A percentile compares a stretch with the other conserved stretches of the same genome.
phyloP scores from a whole-genome alignment of 1,284 basidiomycete species.

The Microbotryum scabiosae region DNA sequence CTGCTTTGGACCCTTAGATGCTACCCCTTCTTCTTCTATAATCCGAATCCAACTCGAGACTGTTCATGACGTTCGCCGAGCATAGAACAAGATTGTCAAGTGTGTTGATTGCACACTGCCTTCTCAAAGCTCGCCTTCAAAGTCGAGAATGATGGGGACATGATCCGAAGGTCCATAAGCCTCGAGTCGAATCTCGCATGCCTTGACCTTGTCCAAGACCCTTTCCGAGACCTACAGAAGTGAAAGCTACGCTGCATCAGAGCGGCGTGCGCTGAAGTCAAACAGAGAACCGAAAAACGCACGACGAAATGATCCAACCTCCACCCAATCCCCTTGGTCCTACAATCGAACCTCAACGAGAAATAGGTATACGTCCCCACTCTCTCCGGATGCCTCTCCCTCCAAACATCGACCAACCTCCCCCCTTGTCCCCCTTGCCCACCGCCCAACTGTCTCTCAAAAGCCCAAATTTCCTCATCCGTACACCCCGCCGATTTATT shows the following conservation, averaged over 20 bases:
- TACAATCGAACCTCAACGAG: constrained; percentile 66
- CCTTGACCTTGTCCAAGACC: constrained; percentile 23
- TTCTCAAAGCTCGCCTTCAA: constrained; percentile 29
- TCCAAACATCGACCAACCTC: constrained; percentile 71
- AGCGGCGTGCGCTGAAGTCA: neutral
- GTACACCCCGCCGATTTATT: constrained; percentile 57
- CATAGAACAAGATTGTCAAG: no score
- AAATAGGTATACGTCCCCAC: constrained; percentile 69
- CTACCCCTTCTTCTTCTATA: no score
- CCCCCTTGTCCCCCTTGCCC: constrained; percentile 28
- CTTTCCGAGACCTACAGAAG: constrained; percentile 27
- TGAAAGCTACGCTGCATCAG: neutral
- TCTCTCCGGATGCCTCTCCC: constrained; percentile 57
- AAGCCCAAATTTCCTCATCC: constrained; percentile 52
- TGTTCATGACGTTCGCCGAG: no score
- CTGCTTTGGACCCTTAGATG: no score
- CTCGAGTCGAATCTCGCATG: constrained; percentile 33
- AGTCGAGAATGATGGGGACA: constrained; percentile 31
- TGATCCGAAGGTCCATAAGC: constrained; percentile 29
- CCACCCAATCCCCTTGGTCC: constrained; percentile 76
- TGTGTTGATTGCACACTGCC: neutral
- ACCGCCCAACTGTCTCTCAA: constrained; percentile 37
- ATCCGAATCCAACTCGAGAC: no score
- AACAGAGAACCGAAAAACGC: constrained; percentile 35
- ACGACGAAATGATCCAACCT: constrained; percentile 68